Conservation (phyloP, 306 rosid species). For the Geum urbanum region DNA sequence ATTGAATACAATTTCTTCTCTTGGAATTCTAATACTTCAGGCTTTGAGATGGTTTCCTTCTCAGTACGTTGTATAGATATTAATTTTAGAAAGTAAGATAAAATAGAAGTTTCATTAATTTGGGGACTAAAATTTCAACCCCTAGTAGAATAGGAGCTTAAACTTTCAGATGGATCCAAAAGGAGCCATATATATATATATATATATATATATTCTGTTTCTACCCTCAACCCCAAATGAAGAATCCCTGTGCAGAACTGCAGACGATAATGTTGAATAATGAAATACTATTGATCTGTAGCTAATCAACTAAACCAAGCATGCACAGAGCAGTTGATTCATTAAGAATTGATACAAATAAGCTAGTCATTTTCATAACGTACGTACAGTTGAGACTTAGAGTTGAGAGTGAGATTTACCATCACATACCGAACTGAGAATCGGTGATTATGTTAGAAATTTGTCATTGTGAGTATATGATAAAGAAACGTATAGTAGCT, state of each 20-base stretch:
- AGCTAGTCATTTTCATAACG: background rate
- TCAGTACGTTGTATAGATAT: slow-evolving; percentile 33
- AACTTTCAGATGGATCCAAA: slow-evolving; percentile 44
- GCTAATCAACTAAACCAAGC: slow-evolving; percentile 18
- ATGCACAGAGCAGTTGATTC: background rate
- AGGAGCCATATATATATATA: slow-evolving; percentile 24
- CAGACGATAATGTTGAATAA: slow-evolving; percentile 3
- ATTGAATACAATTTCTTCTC: slow-evolving; percentile 14
- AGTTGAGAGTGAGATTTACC: background rate
- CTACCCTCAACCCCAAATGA: slow-evolving; percentile 21
- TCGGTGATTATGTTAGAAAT: background rate
- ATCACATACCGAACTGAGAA: background rate
- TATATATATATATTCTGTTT: slow-evolving; percentile 35
- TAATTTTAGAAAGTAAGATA: slow-evolving; percentile 49
- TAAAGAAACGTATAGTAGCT: background rate
- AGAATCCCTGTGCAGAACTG: slow-evolving; percentile 14
- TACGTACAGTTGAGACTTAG: background rate
- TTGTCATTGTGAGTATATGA: background rate
- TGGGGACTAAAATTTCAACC: slow-evolving; percentile 35
- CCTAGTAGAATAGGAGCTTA: background rate
- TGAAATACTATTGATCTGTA: background rate
- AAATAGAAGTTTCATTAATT: slow-evolving; percentile 66
- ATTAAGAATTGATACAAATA: background rate
- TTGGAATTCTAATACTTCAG: slow-evolving; percentile 27
- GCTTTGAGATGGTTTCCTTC: slow-evolving; percentile 38